A percentile compares a stretch with the other conserved stretches of the same genome.
Evolutionary conservation across 1,284 basidiomycete species (phyloP).

Genomic region (Phellopilus nigrolimitatus): DNA sequence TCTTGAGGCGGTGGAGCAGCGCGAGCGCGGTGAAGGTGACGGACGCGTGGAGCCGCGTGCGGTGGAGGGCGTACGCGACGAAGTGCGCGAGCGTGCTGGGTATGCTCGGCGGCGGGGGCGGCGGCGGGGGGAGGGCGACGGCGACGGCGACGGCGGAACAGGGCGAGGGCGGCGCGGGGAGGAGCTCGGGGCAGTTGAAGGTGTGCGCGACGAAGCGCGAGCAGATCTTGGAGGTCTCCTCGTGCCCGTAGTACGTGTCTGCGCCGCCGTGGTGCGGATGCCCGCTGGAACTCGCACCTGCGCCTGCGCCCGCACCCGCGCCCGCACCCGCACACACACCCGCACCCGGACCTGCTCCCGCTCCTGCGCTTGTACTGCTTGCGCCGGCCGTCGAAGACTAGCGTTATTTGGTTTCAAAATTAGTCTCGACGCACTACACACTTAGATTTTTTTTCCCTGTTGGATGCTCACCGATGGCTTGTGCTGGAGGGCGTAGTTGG

Average conservation of each 20-base stretch:
- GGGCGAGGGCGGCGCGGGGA: constrained; percentile 14
- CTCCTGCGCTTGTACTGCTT: no score
- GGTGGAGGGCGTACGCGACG: constrained; percentile 66
- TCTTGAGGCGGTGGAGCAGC: constrained; percentile 82
- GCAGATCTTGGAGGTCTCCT: constrained; percentile 36
- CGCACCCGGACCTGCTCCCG: no score
- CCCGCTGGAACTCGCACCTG: neutral
- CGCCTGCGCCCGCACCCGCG: no score
- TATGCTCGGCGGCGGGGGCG: constrained; percentile 44
- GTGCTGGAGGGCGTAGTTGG: neutral
- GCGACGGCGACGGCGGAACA: neutral
- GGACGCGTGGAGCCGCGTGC: constrained; percentile 57
- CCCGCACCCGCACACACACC: no score
- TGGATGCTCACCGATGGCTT: neutral
- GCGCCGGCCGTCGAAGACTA: neutral
- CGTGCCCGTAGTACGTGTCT: constrained; percentile 42
- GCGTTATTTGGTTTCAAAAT: no score
- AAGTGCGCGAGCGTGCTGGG: constrained; percentile 70
- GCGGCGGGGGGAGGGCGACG: neutral
- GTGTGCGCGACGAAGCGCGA: constrained; percentile 39
- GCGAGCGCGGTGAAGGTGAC: constrained; percentile 86
- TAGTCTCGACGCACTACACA: no score
- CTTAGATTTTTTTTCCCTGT: no score
- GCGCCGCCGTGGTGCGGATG: neutral
- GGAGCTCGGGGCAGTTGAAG: constrained; percentile 25